Evolutionary conservation across 371 early-diverging fungal species (phyloP).

Genomic region (Basidiobolus meristosporus): DNA sequence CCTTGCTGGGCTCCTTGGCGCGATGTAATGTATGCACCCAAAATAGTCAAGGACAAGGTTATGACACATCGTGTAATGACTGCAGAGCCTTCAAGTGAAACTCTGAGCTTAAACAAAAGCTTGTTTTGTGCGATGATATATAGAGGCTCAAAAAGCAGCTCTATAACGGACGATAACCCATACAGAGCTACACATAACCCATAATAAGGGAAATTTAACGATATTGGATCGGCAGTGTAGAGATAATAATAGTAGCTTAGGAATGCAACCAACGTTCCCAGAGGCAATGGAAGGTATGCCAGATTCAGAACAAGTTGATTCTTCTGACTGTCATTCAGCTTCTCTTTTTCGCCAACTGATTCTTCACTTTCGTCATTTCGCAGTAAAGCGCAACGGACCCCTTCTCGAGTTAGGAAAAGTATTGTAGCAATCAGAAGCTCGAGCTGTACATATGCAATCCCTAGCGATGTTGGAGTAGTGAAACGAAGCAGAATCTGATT

Average conservation of each 20-base stretch:
- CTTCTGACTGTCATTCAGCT: neutral
- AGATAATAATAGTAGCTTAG: slow-evolving; percentile 3
- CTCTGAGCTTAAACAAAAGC: slow-evolving; percentile 56
- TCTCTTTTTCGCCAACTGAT: neutral
- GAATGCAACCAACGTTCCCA: slow-evolving; percentile 3
- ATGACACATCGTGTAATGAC: slow-evolving; percentile 49
- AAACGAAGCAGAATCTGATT: slow-evolving; percentile 57
- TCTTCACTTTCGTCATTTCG: slow-evolving; percentile 8
- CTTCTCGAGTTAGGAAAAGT: slow-evolving; percentile 81
- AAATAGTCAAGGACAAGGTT: slow-evolving; percentile 37
- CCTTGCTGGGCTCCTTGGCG: slow-evolving; percentile 17
- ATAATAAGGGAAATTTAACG: slow-evolving; percentile 3
- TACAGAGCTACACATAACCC: slow-evolving; percentile 18
- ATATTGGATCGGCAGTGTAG: slow-evolving; percentile 1
- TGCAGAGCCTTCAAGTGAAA: slow-evolving; percentile 60
- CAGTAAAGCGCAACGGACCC: slow-evolving; percentile 65
- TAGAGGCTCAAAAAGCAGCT: slow-evolving; percentile 65
- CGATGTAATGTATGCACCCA: too few relatives aligned
- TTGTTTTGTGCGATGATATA: slow-evolving; percentile 51
- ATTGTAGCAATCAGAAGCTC: slow-evolving; percentile 73
- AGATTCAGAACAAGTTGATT: slow-evolving; percentile 5
- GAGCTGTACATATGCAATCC: slow-evolving; percentile 66
- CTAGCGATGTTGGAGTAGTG: slow-evolving; percentile 53
- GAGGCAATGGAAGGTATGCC: slow-evolving; percentile 4
- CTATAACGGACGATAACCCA: slow-evolving; percentile 47